Evolutionary conservation across 2,329 filamentous ascomycete genomes (phyloP), one percentile per base, ranked within the genome.

Genomic region (Byssothecium circinans): DNA sequence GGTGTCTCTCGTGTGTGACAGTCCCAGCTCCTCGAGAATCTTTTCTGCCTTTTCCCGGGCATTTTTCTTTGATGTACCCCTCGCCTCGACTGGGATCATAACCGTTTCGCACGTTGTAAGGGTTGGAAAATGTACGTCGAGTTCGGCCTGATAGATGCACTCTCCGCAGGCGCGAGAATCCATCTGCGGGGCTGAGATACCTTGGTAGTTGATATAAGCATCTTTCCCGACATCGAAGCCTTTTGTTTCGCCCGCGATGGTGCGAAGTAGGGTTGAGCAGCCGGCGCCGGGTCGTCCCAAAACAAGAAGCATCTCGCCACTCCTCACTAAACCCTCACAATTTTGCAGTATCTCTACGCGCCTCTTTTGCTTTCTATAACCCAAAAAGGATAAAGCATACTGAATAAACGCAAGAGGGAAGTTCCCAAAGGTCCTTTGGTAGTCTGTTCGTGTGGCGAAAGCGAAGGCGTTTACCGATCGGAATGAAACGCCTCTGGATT

Each of bases 81-180:
- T n/a, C n/a, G n/a, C n/a, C n/a, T n/a, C n/a, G n/a, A n/a, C 73
- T 3, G 85, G 85, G 2, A 85, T 76, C 22, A 78, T 58, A 34
- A 92, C 77, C 1, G 89, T 94, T 59, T 92, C 86, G 41, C 87
- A 87, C 35, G 91, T 88, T 1, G 82, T 85, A 60, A 92, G 73
- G 72, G 85, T 81, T 11, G 88, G 87, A 63, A 91, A 91, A 71
- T 91, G 87, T 3, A 87, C 85, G 65, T 95, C 89, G 29, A 89
- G 85, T 69, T 92, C 89, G 50, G 88, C 88, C 0, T 87, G 91
- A 73, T 94, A 94, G 67, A 94, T 91, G 51, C 87, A 88, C 72
- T 95, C 89, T 55, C 89, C 89, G 5, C 34, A 8, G 34, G 18
- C 15, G 10, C 5, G 6, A 25, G 23, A 6, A 5, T 10, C 10